A percentile compares a stretch with the other conserved stretches of the same genome.
Evolutionary conservation across 2,329 filamentous ascomycete species (phyloP).

Genomic region (Colletotrichum musicola): DNA sequence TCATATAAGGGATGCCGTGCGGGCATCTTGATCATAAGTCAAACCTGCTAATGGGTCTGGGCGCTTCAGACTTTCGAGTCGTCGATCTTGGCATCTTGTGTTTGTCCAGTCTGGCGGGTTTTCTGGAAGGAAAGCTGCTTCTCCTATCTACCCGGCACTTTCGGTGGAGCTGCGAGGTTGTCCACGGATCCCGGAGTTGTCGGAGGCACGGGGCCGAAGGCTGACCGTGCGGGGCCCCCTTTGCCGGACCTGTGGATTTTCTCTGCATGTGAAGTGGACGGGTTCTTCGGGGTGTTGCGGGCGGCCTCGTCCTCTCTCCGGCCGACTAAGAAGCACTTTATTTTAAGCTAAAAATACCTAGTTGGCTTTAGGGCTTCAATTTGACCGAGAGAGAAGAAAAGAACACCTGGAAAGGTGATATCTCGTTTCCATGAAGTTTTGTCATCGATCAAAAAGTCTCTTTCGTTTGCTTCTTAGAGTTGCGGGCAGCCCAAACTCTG

Average conservation of each 20-base stretch:
- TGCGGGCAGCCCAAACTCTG: slow-evolving; percentile 17
- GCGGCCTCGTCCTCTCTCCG: slow-evolving; percentile 2
- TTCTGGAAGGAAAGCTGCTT: neutral
- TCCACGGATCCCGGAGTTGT: slow-evolving; percentile 19
- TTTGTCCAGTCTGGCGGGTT: neutral
- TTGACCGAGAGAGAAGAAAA: too few species aligned
- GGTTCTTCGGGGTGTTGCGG: neutral
- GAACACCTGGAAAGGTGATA: neutral
- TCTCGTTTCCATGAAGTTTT: neutral
- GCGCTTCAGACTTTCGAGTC: slow-evolving; percentile 8
- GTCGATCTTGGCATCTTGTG: slow-evolving; percentile 10
- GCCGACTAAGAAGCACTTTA: slow-evolving; percentile 7
- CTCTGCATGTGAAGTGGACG: neutral
- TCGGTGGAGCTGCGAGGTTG: neutral
- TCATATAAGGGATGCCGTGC: slow-evolving; percentile 20
- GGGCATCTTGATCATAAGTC: slow-evolving; percentile 27
- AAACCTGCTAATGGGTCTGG: slow-evolving; percentile 34
- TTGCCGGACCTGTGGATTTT: neutral
- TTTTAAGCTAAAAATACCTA: slow-evolving; percentile 4
- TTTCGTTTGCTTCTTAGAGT: slow-evolving; percentile 23
- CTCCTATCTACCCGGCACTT: slow-evolving; percentile 7
- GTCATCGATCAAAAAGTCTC: neutral
- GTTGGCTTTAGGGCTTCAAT: too few species aligned
- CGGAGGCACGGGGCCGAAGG: slow-evolving; percentile 12
- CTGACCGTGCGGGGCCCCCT: slow-evolving; percentile 13